A percentile compares a stretch with the other conserved stretches of the same genome.
These are phyloP conservation scores for Neurospora sp. DNA, from an alignment of 495 filamentous ascomycete species.

Conservation along the genomic window DNA sequence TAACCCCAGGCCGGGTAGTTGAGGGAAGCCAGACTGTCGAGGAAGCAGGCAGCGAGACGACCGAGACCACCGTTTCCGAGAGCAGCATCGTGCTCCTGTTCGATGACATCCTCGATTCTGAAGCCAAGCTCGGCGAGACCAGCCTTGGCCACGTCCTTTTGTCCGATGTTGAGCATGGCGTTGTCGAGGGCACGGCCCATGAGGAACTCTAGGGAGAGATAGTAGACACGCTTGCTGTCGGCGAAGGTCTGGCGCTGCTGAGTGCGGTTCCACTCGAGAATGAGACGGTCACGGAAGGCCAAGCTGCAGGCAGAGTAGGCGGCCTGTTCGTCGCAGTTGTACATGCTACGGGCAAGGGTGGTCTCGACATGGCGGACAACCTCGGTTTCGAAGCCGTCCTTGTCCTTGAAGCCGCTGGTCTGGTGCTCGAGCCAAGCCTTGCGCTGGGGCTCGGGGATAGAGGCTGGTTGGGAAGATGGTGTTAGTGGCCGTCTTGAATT, in stretches of 20 bases:
- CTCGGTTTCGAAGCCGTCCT: slow-evolving; percentile 60
- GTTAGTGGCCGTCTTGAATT: slow-evolving; percentile 6
- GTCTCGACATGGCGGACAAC: slow-evolving; percentile 93
- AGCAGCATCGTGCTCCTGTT: slow-evolving; percentile 91
- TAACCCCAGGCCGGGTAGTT: slow-evolving; percentile 98
- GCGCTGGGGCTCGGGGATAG: slow-evolving; percentile 80
- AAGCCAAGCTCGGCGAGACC: slow-evolving; percentile 86
- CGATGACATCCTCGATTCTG: slow-evolving; percentile 91
- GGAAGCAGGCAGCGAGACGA: slow-evolving; percentile 88
- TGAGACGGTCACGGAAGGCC: slow-evolving; percentile 83
- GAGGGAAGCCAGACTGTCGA: slow-evolving; percentile 88
- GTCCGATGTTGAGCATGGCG: slow-evolving; percentile 90
- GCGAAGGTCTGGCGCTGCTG: slow-evolving; percentile 88
- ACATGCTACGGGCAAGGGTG: slow-evolving; percentile 88
- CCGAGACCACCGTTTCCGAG: slow-evolving; percentile 94
- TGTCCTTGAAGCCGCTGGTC: slow-evolving; percentile 59
- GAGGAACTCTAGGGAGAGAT: slow-evolving; percentile 90
- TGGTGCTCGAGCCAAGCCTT: slow-evolving; percentile 79
- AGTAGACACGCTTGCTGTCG: slow-evolving; percentile 91
- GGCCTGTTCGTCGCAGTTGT: slow-evolving; percentile 94
- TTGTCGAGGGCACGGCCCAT: slow-evolving; percentile 97
- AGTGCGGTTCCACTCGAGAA: slow-evolving; percentile 95
- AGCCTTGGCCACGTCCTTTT: slow-evolving; percentile 75
- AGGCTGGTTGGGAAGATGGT: slow-evolving; percentile 27
- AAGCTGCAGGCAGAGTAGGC: slow-evolving; percentile 85